phyloP scores from a whole-genome alignment of 768 basidiomycete species.

The Russula olivacea region DNA sequence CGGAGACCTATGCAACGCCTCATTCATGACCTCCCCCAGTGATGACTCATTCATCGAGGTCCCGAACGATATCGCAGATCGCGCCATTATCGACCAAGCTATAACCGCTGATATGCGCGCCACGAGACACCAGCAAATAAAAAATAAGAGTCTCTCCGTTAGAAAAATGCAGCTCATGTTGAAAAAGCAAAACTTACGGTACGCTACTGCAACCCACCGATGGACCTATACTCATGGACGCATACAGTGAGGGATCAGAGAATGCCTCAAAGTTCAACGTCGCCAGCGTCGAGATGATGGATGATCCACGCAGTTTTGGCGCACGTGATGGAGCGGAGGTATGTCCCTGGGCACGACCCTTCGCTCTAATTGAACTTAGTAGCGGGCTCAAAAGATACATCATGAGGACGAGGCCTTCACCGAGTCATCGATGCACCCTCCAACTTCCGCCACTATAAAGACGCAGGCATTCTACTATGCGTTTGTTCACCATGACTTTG shows the following conservation, averaged over 20 bases:
- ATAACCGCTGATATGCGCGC: conserved; percentile 7
- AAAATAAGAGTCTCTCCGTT: conserved; percentile 90
- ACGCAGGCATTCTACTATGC: conserved; percentile 88
- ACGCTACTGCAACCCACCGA: conserved; percentile 28
- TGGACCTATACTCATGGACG: not conserved
- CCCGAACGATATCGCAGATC: not conserved
- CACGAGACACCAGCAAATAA: conserved; percentile 68
- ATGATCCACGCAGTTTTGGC: conserved; percentile 20
- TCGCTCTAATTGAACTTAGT: too few species aligned
- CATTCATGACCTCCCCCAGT: too few species aligned
- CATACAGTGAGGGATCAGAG: conserved; percentile 67
- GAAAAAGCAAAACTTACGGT: conserved; percentile 85
- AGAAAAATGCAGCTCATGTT: conserved; percentile 89
- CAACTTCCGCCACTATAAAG: conserved; percentile 25
- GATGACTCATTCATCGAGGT: too few species aligned
- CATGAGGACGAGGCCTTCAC: too few species aligned
- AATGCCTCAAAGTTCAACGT: conserved; percentile 60
- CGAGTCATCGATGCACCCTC: conserved; percentile 32
- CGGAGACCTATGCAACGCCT: too few species aligned
- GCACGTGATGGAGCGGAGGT: conserved; percentile 30
- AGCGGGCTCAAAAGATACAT: too few species aligned
- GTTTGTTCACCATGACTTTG: conserved; percentile 91
- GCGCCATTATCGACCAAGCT: conserved; percentile 8
- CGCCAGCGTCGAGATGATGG: conserved; percentile 34
- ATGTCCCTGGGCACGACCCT: too few species aligned